These are phyloP conservation scores for Euphorbia corollata DNA, from an alignment of 441 rosid species.

Conservation along the genomic window DNA sequence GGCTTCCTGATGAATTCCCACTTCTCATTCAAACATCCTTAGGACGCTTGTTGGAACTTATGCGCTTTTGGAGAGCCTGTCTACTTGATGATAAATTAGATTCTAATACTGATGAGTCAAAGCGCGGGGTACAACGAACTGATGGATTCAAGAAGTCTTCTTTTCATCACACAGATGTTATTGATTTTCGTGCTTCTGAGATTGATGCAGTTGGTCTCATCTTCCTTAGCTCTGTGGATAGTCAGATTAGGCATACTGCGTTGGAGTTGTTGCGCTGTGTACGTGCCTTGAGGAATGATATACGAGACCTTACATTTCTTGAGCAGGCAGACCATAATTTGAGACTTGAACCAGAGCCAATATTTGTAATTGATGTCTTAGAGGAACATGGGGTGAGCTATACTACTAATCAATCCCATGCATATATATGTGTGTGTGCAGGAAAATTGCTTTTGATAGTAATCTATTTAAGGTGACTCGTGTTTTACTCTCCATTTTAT, in stretches of 20 bases:
- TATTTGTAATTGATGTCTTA: conserved; percentile 85
- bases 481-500: conserved; percentile 23
- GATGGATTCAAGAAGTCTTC: conserved; percentile 69
- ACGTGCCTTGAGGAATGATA: conserved; percentile 88
- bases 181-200: conserved; percentile 86
- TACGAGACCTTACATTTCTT: conserved; percentile 51
- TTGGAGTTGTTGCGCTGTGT: conserved; percentile 94
- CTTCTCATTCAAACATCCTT: conserved; percentile 96
- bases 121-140: conserved; percentile 40
- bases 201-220: conserved; percentile 98
- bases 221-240: conserved; percentile 94
- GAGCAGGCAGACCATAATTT: conserved; percentile 59
- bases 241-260: conserved; percentile 97
- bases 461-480: conserved; percentile 19
- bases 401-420: conserved; percentile 5
- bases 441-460: neutral
- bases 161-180: conserved; percentile 63
- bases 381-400: conserved; percentile 94
- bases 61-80: conserved; percentile 99
- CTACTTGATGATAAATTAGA: conserved; percentile 65
- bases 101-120: conserved; percentile 38
- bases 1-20: conserved; percentile 97
- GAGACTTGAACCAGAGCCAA: conserved; percentile 80
- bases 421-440: neutral
- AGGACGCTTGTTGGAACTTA: conserved; percentile 91